Evolutionary conservation across 2,329 filamentous ascomycete genomes (phyloP), one percentile per base, ranked within the genome.

Genomic region (Colletotrichum destructivum): DNA sequence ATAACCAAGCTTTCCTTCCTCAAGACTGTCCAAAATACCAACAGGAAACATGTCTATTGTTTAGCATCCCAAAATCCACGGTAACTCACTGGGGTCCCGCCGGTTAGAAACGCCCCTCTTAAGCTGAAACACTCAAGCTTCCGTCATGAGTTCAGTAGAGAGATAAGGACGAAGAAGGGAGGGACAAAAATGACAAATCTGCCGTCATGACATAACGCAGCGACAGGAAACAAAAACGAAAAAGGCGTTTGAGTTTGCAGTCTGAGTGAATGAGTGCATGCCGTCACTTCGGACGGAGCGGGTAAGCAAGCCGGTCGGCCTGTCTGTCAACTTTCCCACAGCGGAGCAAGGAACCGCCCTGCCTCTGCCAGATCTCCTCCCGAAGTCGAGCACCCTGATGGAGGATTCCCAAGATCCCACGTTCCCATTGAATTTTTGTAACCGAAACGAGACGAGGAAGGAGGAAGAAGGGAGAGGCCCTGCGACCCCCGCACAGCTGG

Each of bases 91-190:
- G 3, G 64, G 55, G 47, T 59, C 69, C 35, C 64, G 57, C 68
- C n/a, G 63, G 38, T 62, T 38, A 62, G 64, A 68, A 68, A 71
- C 57, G 44, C 57, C 57, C 54, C 46, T 42, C 47, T 62, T 15
- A 61, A 59, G 69, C 44, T 64, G 68, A 71, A 62, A 71, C 64
- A 56, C 55, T 61, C 44, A 18, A 47, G 55, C 40, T 23, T 42
- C 47, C 40, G 31, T 18, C 35, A 56, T 42, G 68, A 57, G 31
- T 54, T 67, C 31, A 6, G 35, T 23, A 68, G 42, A 60, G 40
- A 60, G 21, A 46, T 46, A 12, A 31, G 56, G 21, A 18, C 13
- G 42, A 18, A 18, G 16, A 15, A 44, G 13, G 16, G 42, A 44
- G 16, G 42, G 16, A 44, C 13, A 16, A 51, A 9, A 9, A 13